These are phyloP conservation scores for Epichloe elymi DNA, from an alignment of 2,329 filamentous ascomycete genomes.

Conservation along the genomic window DNA sequence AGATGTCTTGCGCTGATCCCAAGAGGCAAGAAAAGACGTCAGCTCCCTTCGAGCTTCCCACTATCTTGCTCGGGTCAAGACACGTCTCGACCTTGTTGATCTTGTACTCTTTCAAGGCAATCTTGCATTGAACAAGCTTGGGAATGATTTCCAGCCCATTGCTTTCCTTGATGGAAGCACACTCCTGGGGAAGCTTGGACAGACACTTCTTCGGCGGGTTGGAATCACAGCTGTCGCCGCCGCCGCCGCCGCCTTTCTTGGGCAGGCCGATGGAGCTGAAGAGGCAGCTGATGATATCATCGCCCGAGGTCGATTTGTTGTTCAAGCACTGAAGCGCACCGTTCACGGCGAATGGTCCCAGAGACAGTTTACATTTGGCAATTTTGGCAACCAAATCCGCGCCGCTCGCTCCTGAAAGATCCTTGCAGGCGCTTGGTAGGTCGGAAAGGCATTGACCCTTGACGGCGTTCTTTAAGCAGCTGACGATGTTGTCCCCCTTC, in stretches of 20 bases:
- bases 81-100: neutral
- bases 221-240: neutral
- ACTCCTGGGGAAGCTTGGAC: constrained; percentile 3
- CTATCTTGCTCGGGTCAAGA: neutral
- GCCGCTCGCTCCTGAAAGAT: neutral
- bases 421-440: neutral
- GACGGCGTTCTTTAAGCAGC: neutral
- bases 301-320: neutral
- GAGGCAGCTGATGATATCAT: constrained; percentile 3
- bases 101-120: constrained; percentile 1
- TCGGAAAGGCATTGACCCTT: neutral
- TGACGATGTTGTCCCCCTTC: neutral
- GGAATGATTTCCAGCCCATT: constrained; percentile 2
- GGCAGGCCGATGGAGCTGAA: neutral
- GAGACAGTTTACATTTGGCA: neutral
- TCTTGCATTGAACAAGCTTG: constrained; percentile 1
- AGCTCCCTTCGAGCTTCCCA: neutral
- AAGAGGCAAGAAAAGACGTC: constrained; percentile 5
- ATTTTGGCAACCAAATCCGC: neutral
- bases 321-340: neutral
- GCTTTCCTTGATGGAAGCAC: neutral
- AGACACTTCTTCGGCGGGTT: neutral
- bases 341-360: constrained; percentile 4
- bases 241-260: neutral
- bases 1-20: neutral